Evolutionary conservation across 352 stramenopile genomes (phyloP), one percentile per base, ranked within the genome.

Genomic region (Phytophthora ramorum): DNA sequence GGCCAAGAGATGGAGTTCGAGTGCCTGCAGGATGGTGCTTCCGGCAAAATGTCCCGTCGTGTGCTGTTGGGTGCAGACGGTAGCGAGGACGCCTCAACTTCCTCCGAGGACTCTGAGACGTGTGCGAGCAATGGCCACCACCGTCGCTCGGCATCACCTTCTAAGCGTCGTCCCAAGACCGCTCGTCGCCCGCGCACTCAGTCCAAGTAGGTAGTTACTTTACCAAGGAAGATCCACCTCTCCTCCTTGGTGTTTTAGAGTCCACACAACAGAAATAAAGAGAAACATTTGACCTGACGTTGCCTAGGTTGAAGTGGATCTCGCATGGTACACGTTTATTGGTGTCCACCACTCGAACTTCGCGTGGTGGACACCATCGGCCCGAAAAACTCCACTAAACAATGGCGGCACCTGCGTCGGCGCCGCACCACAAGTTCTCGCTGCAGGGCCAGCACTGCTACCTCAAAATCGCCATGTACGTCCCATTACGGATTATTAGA

Each of bases 21-120:
- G 62, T 95, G 88, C 51, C 84, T 96, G 52, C 76, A 90, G 63
- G 88, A 92, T 26, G 83, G 83, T 38, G 66, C 79, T 34, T 91
- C 81, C 5, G 87, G 86, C 57, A 96, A 95, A 62, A 93, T 96
- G 83, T 96, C 88, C 9, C 74, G 71, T 62, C 92, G 92, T 68
- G 72, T 79, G 26, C 45, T 85, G 57, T 48, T 89, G 22, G 41
- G 19, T 32, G 30, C 52, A 4, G 70, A 65, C n/a, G 52, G 32
- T 41, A 61, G 12, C 10, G 60, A 65, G 14, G 46, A 61, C 7
- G 24, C 55, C 7, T 58, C 63, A 12, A 56, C 49, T 50, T 30
- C 55, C 2, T 63, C 55, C 6, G 43, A 67, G 16, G 24, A 44
- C 16, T 54, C 55, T 1, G 55, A 67, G 40, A 34, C 47, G 24